Percentiles rank a stretch among this genome's conserved stretches.
Evolutionary conservation across 2,329 filamentous ascomycete genomes (phyloP).

Genomic region (Epichloe bromicola): DNA sequence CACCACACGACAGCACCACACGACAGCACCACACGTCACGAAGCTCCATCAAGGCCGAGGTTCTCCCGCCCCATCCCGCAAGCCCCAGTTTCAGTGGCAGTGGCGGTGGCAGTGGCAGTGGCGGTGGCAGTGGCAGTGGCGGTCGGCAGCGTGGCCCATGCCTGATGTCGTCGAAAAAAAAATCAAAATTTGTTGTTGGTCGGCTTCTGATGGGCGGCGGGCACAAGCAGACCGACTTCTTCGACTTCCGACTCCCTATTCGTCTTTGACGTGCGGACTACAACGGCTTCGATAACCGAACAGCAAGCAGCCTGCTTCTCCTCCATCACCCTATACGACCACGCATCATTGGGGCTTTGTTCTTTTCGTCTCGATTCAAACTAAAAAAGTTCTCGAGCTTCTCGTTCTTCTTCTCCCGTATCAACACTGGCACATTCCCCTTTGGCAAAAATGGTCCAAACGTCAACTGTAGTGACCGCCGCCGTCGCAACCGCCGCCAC

Average conservation of each 20-base stretch:
- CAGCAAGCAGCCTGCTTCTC: neutral
- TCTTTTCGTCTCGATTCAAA: neutral
- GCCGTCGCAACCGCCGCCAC: slow-evolving; percentile 48
- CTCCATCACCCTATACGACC: neutral
- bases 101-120: neutral
- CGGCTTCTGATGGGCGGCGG: slow-evolving; percentile 2
- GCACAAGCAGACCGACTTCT: slow-evolving; percentile 1
- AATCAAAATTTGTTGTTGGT: slow-evolving; percentile 2
- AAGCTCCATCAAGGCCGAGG: slow-evolving; percentile 5
- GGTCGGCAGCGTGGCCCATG: neutral
- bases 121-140: neutral
- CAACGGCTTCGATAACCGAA: neutral
- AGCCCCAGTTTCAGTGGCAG: neutral
- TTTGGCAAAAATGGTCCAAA: slow-evolving; percentile 29
- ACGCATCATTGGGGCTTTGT: neutral
- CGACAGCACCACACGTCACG: too few species aligned
- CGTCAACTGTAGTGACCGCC: slow-evolving; percentile 44
- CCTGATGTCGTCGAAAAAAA: slow-evolving; percentile 8
- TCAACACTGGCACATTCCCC: slow-evolving; percentile 1
- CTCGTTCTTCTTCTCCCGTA: neutral
- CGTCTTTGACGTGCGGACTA: neutral
- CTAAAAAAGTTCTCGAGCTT: neutral
- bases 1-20: too few species aligned
- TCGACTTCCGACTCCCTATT: neutral
- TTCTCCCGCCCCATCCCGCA: slow-evolving; percentile 9